phyloP scores from a whole-genome alignment of 495 filamentous ascomycete species.

The Neurospora terricola region DNA sequence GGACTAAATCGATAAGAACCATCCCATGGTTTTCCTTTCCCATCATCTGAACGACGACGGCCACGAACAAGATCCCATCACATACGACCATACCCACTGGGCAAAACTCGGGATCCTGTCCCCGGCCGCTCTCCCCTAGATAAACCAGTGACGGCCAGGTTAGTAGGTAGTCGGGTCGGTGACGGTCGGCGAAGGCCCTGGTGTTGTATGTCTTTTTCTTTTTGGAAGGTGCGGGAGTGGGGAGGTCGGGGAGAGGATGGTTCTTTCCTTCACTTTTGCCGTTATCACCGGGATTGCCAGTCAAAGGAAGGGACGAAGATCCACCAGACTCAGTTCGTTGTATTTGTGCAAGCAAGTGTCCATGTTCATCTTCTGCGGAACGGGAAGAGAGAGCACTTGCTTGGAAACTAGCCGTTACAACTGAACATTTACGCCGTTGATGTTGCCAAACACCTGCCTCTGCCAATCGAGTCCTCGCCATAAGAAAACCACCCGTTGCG shows the following conservation, averaged over 20 bases:
- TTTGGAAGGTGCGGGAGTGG: not conserved
- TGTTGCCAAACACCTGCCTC: not conserved
- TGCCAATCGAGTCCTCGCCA: not conserved
- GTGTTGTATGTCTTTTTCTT: not conserved
- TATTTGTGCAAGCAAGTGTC: too few species aligned
- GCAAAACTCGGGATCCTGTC: slow-evolving; percentile 38
- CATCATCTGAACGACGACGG: not conserved
- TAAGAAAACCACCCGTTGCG: not conserved
- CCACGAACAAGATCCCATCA: not conserved
- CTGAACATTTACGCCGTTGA: not conserved
- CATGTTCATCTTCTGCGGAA: too few species aligned
- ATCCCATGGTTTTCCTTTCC: too few species aligned
- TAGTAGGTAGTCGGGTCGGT: slow-evolving; percentile 42
- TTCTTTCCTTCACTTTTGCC: not conserved
- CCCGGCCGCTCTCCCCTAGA: slow-evolving; percentile 40
- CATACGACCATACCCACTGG: not conserved
- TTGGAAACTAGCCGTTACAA: not conserved
- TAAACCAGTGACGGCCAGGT: slow-evolving; percentile 22
- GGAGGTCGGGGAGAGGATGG: not conserved
- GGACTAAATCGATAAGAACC: too few species aligned
- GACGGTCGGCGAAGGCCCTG: slow-evolving; percentile 13
- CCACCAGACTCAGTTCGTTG: not conserved
- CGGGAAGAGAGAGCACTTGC: not conserved
- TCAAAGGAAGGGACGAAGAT: not conserved
- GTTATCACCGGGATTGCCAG: not conserved